Evolutionary conservation across 2,329 filamentous ascomycete species (phyloP).

Genomic region (Bipolaris cookei): DNA sequence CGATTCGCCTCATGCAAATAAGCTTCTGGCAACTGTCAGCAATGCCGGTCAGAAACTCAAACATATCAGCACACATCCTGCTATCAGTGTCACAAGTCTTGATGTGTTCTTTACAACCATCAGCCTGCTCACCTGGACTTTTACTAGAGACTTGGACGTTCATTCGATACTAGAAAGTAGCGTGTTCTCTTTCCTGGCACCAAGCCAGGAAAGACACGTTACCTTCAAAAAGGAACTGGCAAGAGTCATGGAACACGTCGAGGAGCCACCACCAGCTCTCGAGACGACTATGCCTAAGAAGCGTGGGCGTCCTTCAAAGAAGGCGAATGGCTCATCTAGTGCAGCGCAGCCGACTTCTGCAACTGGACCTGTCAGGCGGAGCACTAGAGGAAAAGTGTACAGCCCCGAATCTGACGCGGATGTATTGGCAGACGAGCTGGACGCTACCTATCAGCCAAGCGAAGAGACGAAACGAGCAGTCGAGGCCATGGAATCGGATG

Average conservation of each 20-base stretch:
- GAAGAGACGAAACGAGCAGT: conserved; percentile 29
- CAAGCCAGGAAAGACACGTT: conserved; percentile 40
- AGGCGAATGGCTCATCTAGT: conserved; percentile 24
- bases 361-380: conserved; percentile 26
- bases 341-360: conserved; percentile 13
- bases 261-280: conserved; percentile 13
- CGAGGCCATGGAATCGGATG: conserved; percentile 40
- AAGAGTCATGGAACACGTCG: conserved; percentile 14
- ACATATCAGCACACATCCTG: conserved; percentile 63
- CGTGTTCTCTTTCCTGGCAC: conserved; percentile 36
- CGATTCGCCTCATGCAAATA: conserved; percentile 45
- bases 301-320: conserved; percentile 39
- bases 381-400: conserved; percentile 23
- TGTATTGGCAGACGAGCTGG: conserved; percentile 22
- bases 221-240: conserved; percentile 23
- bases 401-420: conserved; percentile 32
- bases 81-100: conserved; percentile 62
- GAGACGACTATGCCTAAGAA: conserved; percentile 30
- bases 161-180: conserved; percentile 56
- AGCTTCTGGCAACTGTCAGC: conserved; percentile 35
- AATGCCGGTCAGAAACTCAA: conserved; percentile 51
- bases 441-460: conserved; percentile 38
- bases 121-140: conserved; percentile 65
- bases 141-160: conserved; percentile 59
- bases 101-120: conserved; percentile 64